These are phyloP conservation scores for Biscutella laevigata DNA, from an alignment of 441 rosid genomes.

Conservation along the genomic window DNA sequence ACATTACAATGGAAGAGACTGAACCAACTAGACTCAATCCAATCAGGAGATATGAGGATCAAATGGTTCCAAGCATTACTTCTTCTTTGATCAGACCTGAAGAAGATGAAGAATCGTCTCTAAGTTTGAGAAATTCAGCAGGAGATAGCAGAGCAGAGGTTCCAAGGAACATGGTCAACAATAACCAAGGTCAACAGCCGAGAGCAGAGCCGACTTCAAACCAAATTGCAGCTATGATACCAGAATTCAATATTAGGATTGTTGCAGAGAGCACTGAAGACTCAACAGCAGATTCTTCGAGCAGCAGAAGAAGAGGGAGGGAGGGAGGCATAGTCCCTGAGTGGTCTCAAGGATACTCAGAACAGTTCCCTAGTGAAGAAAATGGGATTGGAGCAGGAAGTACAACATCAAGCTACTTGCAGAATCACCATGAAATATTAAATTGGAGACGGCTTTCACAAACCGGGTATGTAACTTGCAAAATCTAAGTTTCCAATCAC, in stretches of 20 bases:
- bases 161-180: constrained; percentile 50
- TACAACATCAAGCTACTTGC: constrained; percentile 60
- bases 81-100: constrained; percentile 60
- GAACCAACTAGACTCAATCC: constrained; percentile 57
- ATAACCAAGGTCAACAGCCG: constrained; percentile 44
- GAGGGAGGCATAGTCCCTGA: constrained; percentile 90
- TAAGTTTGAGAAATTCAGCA: constrained; percentile 36
- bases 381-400: constrained; percentile 64
- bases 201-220: constrained; percentile 32
- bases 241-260: constrained; percentile 33
- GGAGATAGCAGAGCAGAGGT: constrained; percentile 78
- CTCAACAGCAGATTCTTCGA: constrained; percentile 83
- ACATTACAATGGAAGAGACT: constrained; percentile 71
- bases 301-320: constrained; percentile 66
- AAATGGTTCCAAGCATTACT: constrained; percentile 95
- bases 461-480: constrained; percentile 62
- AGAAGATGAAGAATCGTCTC: constrained; percentile 67
- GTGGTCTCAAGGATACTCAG: constrained; percentile 83
- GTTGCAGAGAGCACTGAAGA: constrained; percentile 54
- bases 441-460: constrained; percentile 86
- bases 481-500: too few species aligned
- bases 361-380: constrained; percentile 68
- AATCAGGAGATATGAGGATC: constrained; percentile 60
- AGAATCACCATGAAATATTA: constrained; percentile 72
- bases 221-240: constrained; percentile 33